These are phyloP conservation scores for Solanum clarkiae DNA, from an alignment of 257 asterid genomes.

Conservation along the genomic window DNA sequence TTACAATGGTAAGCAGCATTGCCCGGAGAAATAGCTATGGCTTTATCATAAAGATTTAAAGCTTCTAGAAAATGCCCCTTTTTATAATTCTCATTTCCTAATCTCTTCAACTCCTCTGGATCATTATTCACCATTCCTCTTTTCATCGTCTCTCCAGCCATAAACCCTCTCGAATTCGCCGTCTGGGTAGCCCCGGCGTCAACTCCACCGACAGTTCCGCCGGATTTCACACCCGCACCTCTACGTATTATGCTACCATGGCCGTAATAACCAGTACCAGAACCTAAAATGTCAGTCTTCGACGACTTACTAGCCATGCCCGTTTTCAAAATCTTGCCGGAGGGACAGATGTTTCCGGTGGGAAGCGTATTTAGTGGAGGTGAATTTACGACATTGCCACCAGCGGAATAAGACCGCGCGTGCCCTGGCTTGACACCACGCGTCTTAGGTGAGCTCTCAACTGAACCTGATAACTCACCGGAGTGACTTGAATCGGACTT, in stretches of 20 bases:
- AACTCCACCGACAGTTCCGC: not conserved
- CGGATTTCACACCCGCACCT: constrained; percentile 23
- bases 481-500: constrained; percentile 50
- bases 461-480: constrained; percentile 36
- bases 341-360: constrained; percentile 70
- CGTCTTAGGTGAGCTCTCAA: constrained; percentile 2
- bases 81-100: constrained; percentile 63
- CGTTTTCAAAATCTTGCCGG: constrained; percentile 46
- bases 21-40: constrained; percentile 49
- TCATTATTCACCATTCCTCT: constrained; percentile 10
- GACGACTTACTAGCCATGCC: constrained; percentile 41
- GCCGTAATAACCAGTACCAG: constrained; percentile 54
- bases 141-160: not conserved
- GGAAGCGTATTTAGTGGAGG: constrained; percentile 40
- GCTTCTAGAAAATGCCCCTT: constrained; percentile 65
- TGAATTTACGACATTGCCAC: constrained; percentile 41
- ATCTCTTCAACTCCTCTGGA: constrained; percentile 76
- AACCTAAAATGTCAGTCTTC: constrained; percentile 51
- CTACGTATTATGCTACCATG: constrained; percentile 81
- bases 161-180: constrained; percentile 18
- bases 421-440: constrained; percentile 31
- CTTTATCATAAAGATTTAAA: constrained; percentile 59
- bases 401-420: constrained; percentile 46
- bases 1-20: constrained; percentile 72
- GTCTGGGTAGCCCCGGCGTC: not conserved